A percentile compares a stretch with the other conserved stretches of the same genome.
Conservation (phyloP, 2,329 filamentous ascomycete genomes). For the Xylariaceae sp. region DNA sequence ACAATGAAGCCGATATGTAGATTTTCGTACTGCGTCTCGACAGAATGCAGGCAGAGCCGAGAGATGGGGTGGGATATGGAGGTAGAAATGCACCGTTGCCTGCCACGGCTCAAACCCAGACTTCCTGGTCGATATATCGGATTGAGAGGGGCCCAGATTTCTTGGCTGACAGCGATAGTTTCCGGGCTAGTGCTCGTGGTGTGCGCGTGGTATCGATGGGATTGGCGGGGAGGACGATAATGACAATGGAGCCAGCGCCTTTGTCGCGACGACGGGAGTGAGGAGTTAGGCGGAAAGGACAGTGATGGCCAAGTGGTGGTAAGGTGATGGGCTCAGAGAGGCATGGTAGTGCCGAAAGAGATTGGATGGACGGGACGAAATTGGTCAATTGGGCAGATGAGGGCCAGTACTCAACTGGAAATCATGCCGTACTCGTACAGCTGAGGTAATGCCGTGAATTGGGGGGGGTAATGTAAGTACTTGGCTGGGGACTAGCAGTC, state of each 20-base stretch:
- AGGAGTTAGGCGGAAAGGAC: conserved; percentile 24
- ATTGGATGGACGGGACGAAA: conserved; percentile 23
- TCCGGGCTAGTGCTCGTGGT: conserved; percentile 17
- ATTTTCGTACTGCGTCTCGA: no score
- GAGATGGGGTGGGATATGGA: no score
- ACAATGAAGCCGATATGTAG: no score
- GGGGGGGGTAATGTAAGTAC: conserved; percentile 20
- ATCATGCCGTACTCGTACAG: conserved; percentile 27
- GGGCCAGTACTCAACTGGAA: conserved; percentile 21
- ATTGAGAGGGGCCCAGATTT: background rate
- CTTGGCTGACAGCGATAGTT: conserved; percentile 6
- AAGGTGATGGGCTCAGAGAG: conserved; percentile 8
- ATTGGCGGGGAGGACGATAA: conserved; percentile 17
- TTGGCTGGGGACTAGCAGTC: conserved; percentile 16
- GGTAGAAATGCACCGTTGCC: no score
- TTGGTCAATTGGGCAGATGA: conserved; percentile 24
- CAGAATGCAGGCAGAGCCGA: no score
- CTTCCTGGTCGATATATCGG: conserved; percentile 1
- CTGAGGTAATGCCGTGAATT: no score
- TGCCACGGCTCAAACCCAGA: conserved; percentile 21
- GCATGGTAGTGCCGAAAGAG: conserved; percentile 21
- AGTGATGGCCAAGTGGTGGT: conserved; percentile 17
- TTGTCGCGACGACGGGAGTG: conserved; percentile 26
- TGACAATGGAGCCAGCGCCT: conserved; percentile 29
- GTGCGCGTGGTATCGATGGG: conserved; percentile 10